Percentiles rank a stretch among this genome's conserved stretches.
These are phyloP conservation scores for Turnera subulata DNA, from an alignment of 345 rosid species.

Conservation along the genomic window DNA sequence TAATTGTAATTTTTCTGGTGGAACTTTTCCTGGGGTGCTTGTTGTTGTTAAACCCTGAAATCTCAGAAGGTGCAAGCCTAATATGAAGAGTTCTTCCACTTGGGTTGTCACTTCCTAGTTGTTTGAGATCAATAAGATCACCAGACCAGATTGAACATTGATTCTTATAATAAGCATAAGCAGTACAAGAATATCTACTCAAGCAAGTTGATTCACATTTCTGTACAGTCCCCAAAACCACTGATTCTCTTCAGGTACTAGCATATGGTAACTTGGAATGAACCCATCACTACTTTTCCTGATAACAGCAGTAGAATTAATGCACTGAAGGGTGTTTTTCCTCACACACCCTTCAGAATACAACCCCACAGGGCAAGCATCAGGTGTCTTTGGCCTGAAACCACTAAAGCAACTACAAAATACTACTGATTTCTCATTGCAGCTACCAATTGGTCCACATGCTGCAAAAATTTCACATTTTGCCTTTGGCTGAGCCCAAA, in stretches of 20 bases:
- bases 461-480: constrained; percentile 13
- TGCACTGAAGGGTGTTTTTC: constrained; percentile 14
- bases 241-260: constrained; percentile 3
- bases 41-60: neutral
- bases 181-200: constrained; percentile 23
- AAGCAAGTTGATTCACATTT: constrained; percentile 22
- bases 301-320: neutral
- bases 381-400: constrained; percentile 17
- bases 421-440: constrained; percentile 13
- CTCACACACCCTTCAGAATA: constrained; percentile 19
- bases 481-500: constrained; percentile 20
- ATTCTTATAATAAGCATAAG: constrained; percentile 5
- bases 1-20: no score
- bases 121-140: neutral
- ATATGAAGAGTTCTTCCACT: neutral
- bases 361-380: constrained; percentile 14
- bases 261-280: neutral
- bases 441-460: constrained; percentile 27
- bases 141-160: neutral
- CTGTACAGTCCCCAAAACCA: neutral
- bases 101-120: neutral
- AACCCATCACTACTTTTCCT: constrained; percentile 13
- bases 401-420: constrained; percentile 26
- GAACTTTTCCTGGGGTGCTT: neutral
- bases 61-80: neutral